Conservation (phyloP, 1,284 basidiomycete genomes). For the Wallemia mellicola region DNA sequence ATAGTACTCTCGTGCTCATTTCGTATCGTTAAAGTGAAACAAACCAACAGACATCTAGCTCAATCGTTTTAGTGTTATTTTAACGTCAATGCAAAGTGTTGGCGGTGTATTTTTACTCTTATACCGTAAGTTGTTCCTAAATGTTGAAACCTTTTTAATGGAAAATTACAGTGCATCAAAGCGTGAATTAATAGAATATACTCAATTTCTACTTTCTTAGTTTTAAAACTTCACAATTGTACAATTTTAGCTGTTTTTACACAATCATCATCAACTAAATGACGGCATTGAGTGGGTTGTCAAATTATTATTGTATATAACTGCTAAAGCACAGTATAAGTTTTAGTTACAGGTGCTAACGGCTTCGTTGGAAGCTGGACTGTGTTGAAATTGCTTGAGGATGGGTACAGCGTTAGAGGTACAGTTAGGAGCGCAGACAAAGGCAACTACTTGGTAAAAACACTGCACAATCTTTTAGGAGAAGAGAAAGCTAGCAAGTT, state of each 20-base stretch:
- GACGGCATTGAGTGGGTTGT: background rate
- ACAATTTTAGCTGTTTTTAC: no score
- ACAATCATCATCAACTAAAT: no score
- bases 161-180: no score
- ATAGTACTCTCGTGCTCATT: no score
- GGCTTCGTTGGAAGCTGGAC: background rate
- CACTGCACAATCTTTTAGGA: background rate
- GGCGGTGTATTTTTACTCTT: no score
- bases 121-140: background rate
- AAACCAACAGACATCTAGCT: no score
- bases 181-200: background rate
- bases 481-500: background rate
- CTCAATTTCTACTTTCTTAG: no score
- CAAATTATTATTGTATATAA: background rate
- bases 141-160: no score
- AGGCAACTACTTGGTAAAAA: constrained; percentile 19
- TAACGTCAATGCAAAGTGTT: no score
- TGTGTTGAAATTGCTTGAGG: background rate
- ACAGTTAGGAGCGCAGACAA: constrained; percentile 26
- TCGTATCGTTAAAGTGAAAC: no score
- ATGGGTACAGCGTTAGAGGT: constrained; percentile 19
- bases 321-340: background rate
- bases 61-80: no score
- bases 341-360: background rate
- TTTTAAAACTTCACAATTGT: no score